These are phyloP conservation scores for Moesziomyces aphidis DNA, from an alignment of 1,284 basidiomycete genomes.

Conservation along the genomic window DNA sequence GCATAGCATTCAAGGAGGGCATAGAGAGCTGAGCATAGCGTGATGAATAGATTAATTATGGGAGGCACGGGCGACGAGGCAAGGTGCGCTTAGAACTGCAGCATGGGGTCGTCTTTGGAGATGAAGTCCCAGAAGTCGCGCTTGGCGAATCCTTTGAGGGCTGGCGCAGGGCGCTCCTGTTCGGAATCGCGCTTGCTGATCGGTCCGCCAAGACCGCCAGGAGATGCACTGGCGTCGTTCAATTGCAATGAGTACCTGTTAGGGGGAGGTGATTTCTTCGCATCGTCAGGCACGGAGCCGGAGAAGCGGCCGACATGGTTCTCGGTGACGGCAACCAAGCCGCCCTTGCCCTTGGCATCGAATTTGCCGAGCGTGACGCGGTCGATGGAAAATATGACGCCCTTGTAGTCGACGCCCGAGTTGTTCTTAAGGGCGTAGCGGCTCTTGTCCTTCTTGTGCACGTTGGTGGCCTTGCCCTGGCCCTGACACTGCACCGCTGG, in stretches of 20 bases:
- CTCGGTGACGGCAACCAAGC: neutral
- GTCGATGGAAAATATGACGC: slow-evolving; percentile 24
- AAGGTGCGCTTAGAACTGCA: slow-evolving; percentile 6
- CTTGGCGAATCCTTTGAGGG: neutral
- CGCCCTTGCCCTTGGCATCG: slow-evolving; percentile 18
- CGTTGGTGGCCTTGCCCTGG: slow-evolving; percentile 15
- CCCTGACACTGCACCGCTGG: slow-evolving; percentile 24
- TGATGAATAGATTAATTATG: neutral
- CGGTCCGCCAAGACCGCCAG: too few species aligned
- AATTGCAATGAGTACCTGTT: too few species aligned
- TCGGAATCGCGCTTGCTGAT: too few species aligned
- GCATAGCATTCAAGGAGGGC: neutral
- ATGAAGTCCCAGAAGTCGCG: slow-evolving; percentile 5
- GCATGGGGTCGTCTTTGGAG: too few species aligned
- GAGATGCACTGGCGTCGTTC: too few species aligned
- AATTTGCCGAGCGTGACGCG: slow-evolving; percentile 20
- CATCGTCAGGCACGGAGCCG: slow-evolving; percentile 1
- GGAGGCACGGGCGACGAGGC: neutral
- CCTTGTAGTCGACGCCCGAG: slow-evolving; percentile 19
- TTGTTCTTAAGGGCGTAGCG: slow-evolving; percentile 18
- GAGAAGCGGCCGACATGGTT: neutral
- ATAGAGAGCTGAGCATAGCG: slow-evolving; percentile 4
- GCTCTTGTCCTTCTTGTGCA: slow-evolving; percentile 24
- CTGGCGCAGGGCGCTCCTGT: too few species aligned
- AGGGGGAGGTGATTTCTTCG: neutral